Conservation (phyloP, 108 stramenopile genomes). For the Seminavis robusta region DNA sequence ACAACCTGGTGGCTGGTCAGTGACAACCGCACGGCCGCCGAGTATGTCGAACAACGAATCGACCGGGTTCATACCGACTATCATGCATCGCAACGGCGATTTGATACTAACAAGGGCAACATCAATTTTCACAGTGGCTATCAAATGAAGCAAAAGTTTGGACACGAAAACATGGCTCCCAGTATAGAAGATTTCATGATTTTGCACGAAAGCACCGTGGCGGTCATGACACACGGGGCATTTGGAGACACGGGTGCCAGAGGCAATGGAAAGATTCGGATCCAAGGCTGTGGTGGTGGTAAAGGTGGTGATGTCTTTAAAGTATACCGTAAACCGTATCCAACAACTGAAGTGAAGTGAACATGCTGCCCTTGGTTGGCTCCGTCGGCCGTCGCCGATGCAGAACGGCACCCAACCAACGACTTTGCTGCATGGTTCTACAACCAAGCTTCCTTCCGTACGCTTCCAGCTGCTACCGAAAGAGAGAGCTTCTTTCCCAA, state of each 20-base stretch:
- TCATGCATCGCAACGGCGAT: not conserved
- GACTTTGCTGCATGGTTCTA: too few relatives aligned
- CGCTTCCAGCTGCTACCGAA: too few relatives aligned
- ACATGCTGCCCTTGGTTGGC: too few relatives aligned
- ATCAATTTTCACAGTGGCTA: not conserved
- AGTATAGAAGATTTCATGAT: conserved; percentile 22
- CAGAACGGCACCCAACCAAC: too few relatives aligned
- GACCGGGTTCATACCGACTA: not conserved
- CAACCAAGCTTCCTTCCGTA: too few relatives aligned
- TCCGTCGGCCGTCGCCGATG: too few relatives aligned
- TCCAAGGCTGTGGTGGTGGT: too few relatives aligned
- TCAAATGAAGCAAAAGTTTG: conserved; percentile 2
- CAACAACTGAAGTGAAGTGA: too few relatives aligned
- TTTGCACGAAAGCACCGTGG: conserved; percentile 6
- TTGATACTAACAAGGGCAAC: not conserved
- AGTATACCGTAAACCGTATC: too few relatives aligned
- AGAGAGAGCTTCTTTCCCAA: too few relatives aligned
- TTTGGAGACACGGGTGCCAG: conserved; percentile 19
- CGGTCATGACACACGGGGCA: conserved; percentile 10
- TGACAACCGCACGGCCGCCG: conserved; percentile 5
- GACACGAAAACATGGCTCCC: conserved; percentile 12
- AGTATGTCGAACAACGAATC: not conserved
- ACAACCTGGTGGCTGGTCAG: conserved; percentile 14
- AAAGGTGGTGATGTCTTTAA: too few relatives aligned
- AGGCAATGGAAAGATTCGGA: conserved; percentile 13